Base-by-base conservation (phyloP, 2,329 filamentous ascomycete species). In the Pseudocercospora eumusae region DNA sequence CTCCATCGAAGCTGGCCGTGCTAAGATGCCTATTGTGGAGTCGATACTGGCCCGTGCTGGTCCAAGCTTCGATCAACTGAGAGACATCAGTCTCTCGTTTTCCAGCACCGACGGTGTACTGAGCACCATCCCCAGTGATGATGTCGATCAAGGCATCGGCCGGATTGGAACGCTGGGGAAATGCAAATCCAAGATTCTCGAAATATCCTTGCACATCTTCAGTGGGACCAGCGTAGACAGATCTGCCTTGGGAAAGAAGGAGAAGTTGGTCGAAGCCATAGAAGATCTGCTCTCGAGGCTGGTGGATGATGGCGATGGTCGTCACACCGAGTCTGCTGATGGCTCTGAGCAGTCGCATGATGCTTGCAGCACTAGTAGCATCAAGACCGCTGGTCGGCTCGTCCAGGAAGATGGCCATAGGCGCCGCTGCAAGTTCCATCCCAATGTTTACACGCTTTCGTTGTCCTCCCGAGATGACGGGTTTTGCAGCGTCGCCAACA, bases 91-190 rank as follows among this genome's bases (percentile, higher is more conserved):
- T 81, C 0, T 68, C 69, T 3, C 63, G 67, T 64, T 83, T 65
- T 1, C 60, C 52, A 7, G 49, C 49, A 10, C 64, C 63, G 4
- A 64, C 47, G 8, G 65, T 83, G 72, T 86, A 85, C 11, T 76
- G 70, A 13, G 78, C 74, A 0, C 84, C 83, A 64, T 85, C 83
- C 2, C 84, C 84, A 0, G 83, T 84, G 67, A 86, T 82, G 65
- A 87, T 86, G 57, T 87, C 84, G n/a, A 84, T 84, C 23, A 87
- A 78, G 0, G 83, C 76, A 64, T 87, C 85, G 8, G 82, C 84
- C 5, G 79, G 80, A 65, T 87, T 87, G 49, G 76, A 77, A 60
- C 81, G 76, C 15, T 72, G 57, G 1, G 74, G 72, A 56, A 87
- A 84, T 0, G 71, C 67, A 70, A 82, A 86, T 2, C 84, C 84